Conservation (phyloP, 495 filamentous ascomycete species). For the Xylona heveae region DNA sequence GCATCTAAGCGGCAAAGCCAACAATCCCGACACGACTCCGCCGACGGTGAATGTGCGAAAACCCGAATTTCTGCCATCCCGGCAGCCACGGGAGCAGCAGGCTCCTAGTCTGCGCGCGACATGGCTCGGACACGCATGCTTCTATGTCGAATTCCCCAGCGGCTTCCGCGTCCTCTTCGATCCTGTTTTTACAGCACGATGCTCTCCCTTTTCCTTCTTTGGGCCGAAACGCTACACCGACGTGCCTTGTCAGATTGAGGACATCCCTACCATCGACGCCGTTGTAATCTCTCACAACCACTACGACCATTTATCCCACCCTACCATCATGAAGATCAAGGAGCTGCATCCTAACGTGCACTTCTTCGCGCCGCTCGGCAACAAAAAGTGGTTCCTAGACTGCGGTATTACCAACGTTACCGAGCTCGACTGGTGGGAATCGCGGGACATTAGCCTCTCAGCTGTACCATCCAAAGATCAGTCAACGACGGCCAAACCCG, state of each 20-base stretch:
- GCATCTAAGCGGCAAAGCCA: slow-evolving; percentile 31
- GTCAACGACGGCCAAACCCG: slow-evolving; percentile 1
- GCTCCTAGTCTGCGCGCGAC: slow-evolving; percentile 57
- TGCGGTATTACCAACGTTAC: slow-evolving; percentile 52
- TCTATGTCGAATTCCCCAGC: slow-evolving; percentile 74
- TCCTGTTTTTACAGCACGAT: slow-evolving; percentile 81
- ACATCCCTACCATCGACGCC: slow-evolving; percentile 68
- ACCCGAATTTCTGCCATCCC: slow-evolving; percentile 46
- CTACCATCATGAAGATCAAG: slow-evolving; percentile 47
- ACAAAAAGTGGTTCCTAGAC: slow-evolving; percentile 62
- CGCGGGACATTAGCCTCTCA: slow-evolving; percentile 43
- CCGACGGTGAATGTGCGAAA: slow-evolving; percentile 45
- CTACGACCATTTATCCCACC: slow-evolving; percentile 79
- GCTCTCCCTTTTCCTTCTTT: slow-evolving; percentile 48
- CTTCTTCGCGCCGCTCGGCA: slow-evolving; percentile 79
- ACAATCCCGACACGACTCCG: slow-evolving; percentile 38
- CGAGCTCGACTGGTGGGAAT: slow-evolving; percentile 94
- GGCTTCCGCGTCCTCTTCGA: slow-evolving; percentile 87
- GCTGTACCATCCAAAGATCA: slow-evolving; percentile 1
- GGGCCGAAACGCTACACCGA: slow-evolving; percentile 70
- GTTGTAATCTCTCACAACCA: slow-evolving; percentile 87
- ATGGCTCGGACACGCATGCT: slow-evolving; percentile 93
- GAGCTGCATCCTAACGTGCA: slow-evolving; percentile 56
- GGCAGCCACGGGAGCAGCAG: too few species aligned
- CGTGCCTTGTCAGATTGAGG: slow-evolving; percentile 52